Percentiles rank a stretch among this genome's conserved stretches.
Conservation (phyloP, 306 rosid species). For the Spatholobus suberectus region DNA sequence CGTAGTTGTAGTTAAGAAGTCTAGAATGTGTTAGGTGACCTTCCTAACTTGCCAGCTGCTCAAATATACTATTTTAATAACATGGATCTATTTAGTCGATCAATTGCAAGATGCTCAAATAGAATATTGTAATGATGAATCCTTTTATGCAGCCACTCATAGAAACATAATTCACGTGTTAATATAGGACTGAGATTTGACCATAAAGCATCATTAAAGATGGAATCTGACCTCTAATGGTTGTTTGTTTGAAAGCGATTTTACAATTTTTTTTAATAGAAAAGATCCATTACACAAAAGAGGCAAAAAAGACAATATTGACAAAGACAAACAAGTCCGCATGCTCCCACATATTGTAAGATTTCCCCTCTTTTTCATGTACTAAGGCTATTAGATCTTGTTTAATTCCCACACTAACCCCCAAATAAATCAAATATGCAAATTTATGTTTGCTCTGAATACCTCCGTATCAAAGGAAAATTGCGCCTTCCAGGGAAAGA, state of each 20-base stretch:
- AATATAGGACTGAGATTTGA: constrained; percentile 28
- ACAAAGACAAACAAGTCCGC: background rate
- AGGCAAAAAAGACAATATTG: constrained; percentile 32
- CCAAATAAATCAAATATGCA: constrained; percentile 22
- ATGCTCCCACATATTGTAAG: background rate
- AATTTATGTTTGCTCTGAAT: background rate
- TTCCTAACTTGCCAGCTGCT: constrained; percentile 23
- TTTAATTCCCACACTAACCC: constrained; percentile 12
- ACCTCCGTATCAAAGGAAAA: background rate
- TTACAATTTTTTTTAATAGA: background rate
- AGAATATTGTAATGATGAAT: constrained; percentile 29
- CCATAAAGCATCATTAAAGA: constrained; percentile 17
- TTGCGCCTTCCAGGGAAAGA: background rate
- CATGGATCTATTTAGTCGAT: constrained; percentile 8
- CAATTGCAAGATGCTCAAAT: constrained; percentile 25
- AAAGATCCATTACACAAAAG: constrained; percentile 8
- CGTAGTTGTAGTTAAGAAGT: background rate
- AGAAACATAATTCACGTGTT: constrained; percentile 5
- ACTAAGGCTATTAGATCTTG: background rate
- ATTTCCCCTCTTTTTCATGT: background rate
- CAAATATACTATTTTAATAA: constrained; percentile 19
- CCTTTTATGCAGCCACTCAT: constrained; percentile 22
- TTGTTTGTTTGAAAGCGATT: constrained; percentile 20
- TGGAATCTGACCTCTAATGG: constrained; percentile 13
- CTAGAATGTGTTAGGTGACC: constrained; percentile 29